A percentile compares a stretch with the other conserved stretches of the same genome.
phyloP scores from a whole-genome alignment of 192 early-diverging fungal genomes.

The Radiomyces spectabilis region DNA sequence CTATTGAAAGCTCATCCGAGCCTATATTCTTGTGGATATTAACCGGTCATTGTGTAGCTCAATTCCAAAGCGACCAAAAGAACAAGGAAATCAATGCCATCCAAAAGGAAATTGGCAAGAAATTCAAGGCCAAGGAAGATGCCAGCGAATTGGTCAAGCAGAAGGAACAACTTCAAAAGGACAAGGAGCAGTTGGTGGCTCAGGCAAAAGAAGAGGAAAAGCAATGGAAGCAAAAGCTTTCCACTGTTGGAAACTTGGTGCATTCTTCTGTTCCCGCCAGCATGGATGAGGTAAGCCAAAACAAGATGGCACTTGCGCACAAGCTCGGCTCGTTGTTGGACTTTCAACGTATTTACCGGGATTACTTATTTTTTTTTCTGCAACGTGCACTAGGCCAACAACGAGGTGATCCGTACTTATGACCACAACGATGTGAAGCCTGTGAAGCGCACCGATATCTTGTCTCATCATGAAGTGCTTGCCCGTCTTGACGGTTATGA shows the following conservation, averaged over 20 bases:
- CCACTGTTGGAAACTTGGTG: conserved; percentile 86
- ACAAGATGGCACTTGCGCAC: background rate
- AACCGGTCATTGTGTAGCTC: too few species aligned
- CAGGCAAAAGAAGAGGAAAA: conserved; percentile 74
- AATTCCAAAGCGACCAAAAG: conserved; percentile 77
- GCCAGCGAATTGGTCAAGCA: conserved; percentile 62
- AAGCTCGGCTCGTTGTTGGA: too few species aligned
- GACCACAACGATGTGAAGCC: conserved; percentile 52
- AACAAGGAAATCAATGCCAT: conserved; percentile 90
- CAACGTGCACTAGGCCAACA: conserved; percentile 47
- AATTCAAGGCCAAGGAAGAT: conserved; percentile 90
- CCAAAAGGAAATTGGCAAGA: conserved; percentile 83
- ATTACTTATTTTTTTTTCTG: background rate
- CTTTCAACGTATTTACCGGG: background rate
- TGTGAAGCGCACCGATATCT: conserved; percentile 49
- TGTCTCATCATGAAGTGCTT: conserved; percentile 93
- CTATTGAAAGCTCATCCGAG: background rate
- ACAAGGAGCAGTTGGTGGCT: conserved; percentile 60
- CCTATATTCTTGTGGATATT: too few species aligned
- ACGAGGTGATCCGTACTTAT: conserved; percentile 55
- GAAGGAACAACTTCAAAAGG: conserved; percentile 66
- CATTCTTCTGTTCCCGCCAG: conserved; percentile 86
- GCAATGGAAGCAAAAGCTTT: conserved; percentile 53
- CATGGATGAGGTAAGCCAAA: conserved; percentile 57
- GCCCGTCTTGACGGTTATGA: conserved; percentile 87